Base-by-base conservation (phyloP, 1,139 yeast species). In the Blastobotrys apis region DNA sequence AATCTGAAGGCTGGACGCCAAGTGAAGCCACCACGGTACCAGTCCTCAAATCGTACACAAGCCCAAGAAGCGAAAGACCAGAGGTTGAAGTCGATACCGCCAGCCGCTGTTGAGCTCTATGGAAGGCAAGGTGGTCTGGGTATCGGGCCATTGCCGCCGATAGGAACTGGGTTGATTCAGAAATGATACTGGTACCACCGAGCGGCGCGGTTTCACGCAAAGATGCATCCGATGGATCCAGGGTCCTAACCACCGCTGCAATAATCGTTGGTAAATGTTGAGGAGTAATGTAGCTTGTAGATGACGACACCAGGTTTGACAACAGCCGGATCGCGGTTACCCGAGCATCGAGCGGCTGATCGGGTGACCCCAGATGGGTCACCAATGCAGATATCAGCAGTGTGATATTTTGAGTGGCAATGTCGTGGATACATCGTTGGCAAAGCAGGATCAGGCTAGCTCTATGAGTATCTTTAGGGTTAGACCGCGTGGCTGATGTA, bases 91-190 rank as follows among this genome's bases (percentile, higher is more conserved):
- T 35, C 13, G 55, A 45, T 1, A 58, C 52, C n/a, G 60, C 62
- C 12, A 58, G 50, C 26, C 56, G 44, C 42, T 58, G 62, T 39
- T 54, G 59, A 10, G 45, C 47, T 43, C 56, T 58, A 45, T 58
- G 59, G 44, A 58, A 58, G 17, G 56, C 52, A 23, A 57, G 47
- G 17, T 47, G 39, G 17, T 53, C 52, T 3, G 59, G 56, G 37
- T 50, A 53, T 35, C 41, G 37, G 12, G 41, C 33, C 49, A 56
- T 43, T 3, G 54, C 51, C 6, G 43, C 37, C 1, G 58, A 45
- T 33, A 58, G 41, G 34, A 55, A 56, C 31, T 47, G 52, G 2
- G 60, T 57, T 1, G 54, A 53, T 25, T 58, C 62, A 9, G 56
- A 45, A 12, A 51, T 45, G 20, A 58, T 48, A 13, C 61, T 56